These are phyloP conservation scores for Diphasiastrum complanatum DNA, from an alignment of 83 land plant genomes.

Conservation along the genomic window DNA sequence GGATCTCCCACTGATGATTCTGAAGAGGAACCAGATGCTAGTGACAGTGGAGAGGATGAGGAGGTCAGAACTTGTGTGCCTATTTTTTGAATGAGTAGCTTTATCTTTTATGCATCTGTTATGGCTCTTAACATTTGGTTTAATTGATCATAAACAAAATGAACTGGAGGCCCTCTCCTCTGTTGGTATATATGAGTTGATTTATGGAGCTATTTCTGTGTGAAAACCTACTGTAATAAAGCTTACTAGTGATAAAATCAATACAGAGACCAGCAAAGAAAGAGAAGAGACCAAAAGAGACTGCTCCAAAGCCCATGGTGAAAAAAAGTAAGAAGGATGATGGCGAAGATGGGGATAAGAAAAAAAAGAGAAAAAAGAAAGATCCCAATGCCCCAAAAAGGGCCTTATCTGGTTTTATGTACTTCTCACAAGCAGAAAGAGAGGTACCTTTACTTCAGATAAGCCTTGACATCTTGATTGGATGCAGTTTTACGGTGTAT, in stretches of 20 bases:
- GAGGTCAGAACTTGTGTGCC: slow-evolving; percentile 9
- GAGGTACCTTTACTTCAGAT: slow-evolving; percentile 23
- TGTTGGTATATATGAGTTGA: too few relatives aligned
- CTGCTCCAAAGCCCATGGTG: slow-evolving; percentile 28
- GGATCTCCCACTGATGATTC: slow-evolving; percentile 60
- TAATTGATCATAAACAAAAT: too few relatives aligned
- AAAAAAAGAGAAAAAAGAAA: slow-evolving; percentile 33
- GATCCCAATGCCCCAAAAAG: slow-evolving; percentile 58
- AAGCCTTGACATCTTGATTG: background rate
- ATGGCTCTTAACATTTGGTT: too few relatives aligned
- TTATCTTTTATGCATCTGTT: too few relatives aligned
- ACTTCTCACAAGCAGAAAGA: slow-evolving; percentile 35
- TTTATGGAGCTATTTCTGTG: too few relatives aligned
- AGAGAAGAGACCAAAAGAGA: slow-evolving; percentile 34
- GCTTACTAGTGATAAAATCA: too few relatives aligned
- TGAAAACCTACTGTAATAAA: too few relatives aligned
- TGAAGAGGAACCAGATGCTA: slow-evolving; percentile 43
- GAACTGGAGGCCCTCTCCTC: too few relatives aligned
- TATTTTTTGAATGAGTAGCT: background rate
- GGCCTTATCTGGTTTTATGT: slow-evolving; percentile 40
- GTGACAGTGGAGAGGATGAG: slow-evolving; percentile 35
- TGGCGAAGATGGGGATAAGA: slow-evolving; percentile 36
- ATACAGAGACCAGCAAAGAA: slow-evolving; percentile 37
- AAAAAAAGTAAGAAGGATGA: slow-evolving; percentile 35
- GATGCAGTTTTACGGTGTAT: background rate